These are phyloP conservation scores for Oryza officinalis DNA, from an alignment of 176 grass and related monocot species.

Conservation along the genomic window DNA sequence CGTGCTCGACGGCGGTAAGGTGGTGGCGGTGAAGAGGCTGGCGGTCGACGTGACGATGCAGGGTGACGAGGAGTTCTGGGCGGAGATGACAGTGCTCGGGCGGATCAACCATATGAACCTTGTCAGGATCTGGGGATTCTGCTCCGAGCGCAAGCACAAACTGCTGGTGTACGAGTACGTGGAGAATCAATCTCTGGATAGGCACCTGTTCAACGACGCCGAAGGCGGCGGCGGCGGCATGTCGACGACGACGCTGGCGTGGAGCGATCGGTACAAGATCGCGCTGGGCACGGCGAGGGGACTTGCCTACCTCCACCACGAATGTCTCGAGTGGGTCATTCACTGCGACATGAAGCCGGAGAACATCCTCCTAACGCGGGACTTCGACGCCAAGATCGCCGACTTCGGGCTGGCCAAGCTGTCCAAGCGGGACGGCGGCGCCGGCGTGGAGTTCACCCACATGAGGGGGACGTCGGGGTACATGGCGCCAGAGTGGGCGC, in stretches of 20 bases:
- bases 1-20: conserved; percentile 43
- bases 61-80: conserved; percentile 60
- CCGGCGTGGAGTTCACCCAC: conserved; percentile 24
- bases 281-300: conserved; percentile 62
- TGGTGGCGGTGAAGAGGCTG: conserved; percentile 59
- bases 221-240: not conserved
- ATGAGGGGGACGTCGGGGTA: conserved; percentile 67
- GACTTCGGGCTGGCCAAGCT: conserved; percentile 72
- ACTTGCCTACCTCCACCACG: conserved; percentile 73
- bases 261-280: conserved; percentile 58
- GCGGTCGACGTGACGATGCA: conserved; percentile 15
- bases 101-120: conserved; percentile 75
- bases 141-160: conserved; percentile 45
- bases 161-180: conserved; percentile 66
- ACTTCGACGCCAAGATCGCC: conserved; percentile 72
- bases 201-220: conserved; percentile 41
- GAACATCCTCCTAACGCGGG: conserved; percentile 59
- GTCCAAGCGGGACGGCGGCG: conserved; percentile 35
- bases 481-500: conserved; percentile 64
- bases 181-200: conserved; percentile 61
- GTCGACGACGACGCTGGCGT: not conserved
- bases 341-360: conserved; percentile 85
- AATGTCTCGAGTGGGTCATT: conserved; percentile 78
- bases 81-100: conserved; percentile 59
- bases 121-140: conserved; percentile 56